A percentile compares a stretch with the other conserved stretches of the same genome.
Evolutionary conservation across 257 asterid species (phyloP).

Genomic region (Eustoma russellianum): DNA sequence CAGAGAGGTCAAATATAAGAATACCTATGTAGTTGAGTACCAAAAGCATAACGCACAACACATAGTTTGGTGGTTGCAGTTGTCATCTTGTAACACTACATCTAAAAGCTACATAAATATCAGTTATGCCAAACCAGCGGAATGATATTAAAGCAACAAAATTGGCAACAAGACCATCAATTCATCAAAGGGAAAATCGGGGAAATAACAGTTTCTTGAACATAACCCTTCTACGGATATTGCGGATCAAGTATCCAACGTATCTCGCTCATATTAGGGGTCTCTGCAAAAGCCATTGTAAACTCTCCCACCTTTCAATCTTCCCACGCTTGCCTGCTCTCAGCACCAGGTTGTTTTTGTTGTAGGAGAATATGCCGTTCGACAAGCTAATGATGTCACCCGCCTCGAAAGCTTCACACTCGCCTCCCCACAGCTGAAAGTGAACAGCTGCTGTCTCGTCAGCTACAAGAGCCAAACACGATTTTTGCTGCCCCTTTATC

Average conservation of each 20-base stretch:
- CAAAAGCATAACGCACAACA: too few species aligned
- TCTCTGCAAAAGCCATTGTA: slow-evolving; percentile 54
- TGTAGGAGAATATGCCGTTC: slow-evolving; percentile 65
- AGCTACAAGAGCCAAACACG: slow-evolving; percentile 56
- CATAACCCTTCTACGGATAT: slow-evolving; percentile 20
- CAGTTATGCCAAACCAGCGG: too few species aligned
- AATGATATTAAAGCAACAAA: too few species aligned
- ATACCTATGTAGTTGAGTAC: too few species aligned
- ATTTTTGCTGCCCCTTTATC: slow-evolving; percentile 33
- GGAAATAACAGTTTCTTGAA: slow-evolving; percentile 34
- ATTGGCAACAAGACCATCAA: slow-evolving; percentile 8
- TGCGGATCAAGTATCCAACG: slow-evolving; percentile 40
- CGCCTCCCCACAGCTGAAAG: slow-evolving; percentile 68
- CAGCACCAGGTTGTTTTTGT: slow-evolving; percentile 30
- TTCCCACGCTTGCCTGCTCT: slow-evolving; percentile 75
- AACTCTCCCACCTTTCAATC: slow-evolving; percentile 56
- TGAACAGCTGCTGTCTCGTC: slow-evolving; percentile 87
- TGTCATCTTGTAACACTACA: too few species aligned
- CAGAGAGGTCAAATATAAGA: too few species aligned
- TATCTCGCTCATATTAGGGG: slow-evolving; percentile 66
- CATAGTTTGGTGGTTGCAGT: too few species aligned
- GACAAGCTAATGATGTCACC: slow-evolving; percentile 45
- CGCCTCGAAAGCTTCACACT: slow-evolving; percentile 52
- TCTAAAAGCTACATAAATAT: too few species aligned
- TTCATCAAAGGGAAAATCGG: slow-evolving; percentile 28